Evolutionary conservation across 1,284 basidiomycete species (phyloP), one percentile per base, ranked within the genome.

Genomic region (Rhizoctonia solani): DNA sequence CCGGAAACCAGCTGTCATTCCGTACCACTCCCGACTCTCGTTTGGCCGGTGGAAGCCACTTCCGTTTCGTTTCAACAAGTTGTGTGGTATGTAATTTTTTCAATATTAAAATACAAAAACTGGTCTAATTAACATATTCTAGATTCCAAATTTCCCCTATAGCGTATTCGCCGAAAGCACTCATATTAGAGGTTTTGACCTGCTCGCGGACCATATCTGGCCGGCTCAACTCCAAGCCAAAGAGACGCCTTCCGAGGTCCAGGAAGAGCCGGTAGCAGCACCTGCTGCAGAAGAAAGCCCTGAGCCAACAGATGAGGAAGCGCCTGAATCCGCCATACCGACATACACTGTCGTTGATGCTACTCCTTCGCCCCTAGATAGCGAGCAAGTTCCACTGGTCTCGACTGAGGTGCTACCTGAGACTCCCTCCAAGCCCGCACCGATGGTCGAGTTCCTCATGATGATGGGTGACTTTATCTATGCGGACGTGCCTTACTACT

Each of bases 21-120:
- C 83, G 79, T 67, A 90, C 88, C 11, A 88, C 87, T 77, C 87
- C 88, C 13, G 87, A 89, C 74, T 80, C 85, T 6, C 79, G 82
- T 8, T 79, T 88, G 27, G 74, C 79, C 49, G 79, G 77, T 30
- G 74, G 74, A 11, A 74, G 74, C 1, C 81, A 83, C 72, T 88
- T 88, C 77, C 83, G 85, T 52, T 91, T 90, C 74, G 74, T 89
- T 14, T 83, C 83, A 2, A 80, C 85, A 1, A 87, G 85, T 0
- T 90, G 88, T 73, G 75, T 83, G 29, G 72, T 73, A 42, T 44
- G 72, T 66, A 29, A 29, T 11, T 50, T 16, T 8, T 1, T 21
- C 54, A 13, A 16, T 11, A 14, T 50, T 14, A 21, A 13, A 27
- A 42, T 23, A 49, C n/a, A 1, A n/a, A 29, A 4, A 21, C 1